Base-by-base conservation (phyloP, 371 early-diverging fungal species). In the Apophysomyces sp. region DNA sequence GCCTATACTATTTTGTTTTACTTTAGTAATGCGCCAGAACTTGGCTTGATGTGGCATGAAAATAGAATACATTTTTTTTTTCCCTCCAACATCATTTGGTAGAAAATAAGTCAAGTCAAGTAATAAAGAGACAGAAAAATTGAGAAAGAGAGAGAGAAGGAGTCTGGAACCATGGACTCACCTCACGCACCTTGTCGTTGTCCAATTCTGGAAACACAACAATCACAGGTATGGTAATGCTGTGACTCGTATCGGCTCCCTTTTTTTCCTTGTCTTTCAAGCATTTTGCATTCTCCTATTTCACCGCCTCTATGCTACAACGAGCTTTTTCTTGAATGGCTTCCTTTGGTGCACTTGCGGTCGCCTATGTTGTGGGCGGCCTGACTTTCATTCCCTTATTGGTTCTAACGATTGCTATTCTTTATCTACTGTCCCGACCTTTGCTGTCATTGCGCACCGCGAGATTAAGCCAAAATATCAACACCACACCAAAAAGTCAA, bases 281-380 rank as follows among this genome's bases (percentile, higher is more conserved):
- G 49, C 24, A 21, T 21, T 44, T 44, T 3, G 9, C 21, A 18
- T 21, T 44, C 49, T 44, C 21, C 21, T 18, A 18, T 21, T 44
- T n/a, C 49, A 21, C 3, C 49, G 49, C 21, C n/a, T 44, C 49
- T 44, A 44, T 44, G 49, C 49, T 44, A 44, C 49, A 21, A 44
- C 49, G 21, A 44, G 49, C 21, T 21, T 44, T 21, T 44, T 44
- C 49, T 44, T 44, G 49, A 44, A 44, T 44, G 49, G 49, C 49
- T 58, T 37, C 39, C 16, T 34, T 37, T 28, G 60, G 55, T 28
- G 37, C 65, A 11, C 31, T 72, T 30, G 49, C 49, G 21, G 37
- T 67, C 51, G 74, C 72, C 28, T 82, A 82, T 52, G 9, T 80
- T 40, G 16, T 76, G 28, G 82, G 82, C 28, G 82, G 82, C 7